Evolutionary conservation across 768 basidiomycete species (phyloP).

Genomic region (Panaeolus cyanescens): DNA sequence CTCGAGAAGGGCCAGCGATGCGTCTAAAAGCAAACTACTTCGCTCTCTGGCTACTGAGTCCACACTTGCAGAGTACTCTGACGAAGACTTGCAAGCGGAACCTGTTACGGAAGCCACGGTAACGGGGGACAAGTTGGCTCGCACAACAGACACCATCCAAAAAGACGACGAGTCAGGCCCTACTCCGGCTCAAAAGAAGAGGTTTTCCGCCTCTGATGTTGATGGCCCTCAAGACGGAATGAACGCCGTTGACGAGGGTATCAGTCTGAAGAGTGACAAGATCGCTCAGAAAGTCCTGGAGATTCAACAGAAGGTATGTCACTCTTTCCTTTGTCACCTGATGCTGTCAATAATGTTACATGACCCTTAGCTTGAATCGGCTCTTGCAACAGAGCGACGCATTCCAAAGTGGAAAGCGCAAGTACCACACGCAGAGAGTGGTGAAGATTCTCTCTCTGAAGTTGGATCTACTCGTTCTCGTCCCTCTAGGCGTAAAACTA

Average conservation of each 20-base stretch:
- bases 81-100: slow-evolving; percentile 38
- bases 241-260: slow-evolving; percentile 84
- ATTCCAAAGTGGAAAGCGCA: slow-evolving; percentile 40
- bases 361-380: slow-evolving; percentile 65
- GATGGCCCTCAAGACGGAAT: slow-evolving; percentile 76
- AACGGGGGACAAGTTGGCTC: slow-evolving; percentile 35
- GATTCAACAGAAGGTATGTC: slow-evolving; percentile 88
- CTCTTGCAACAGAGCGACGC: slow-evolving; percentile 63
- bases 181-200: slow-evolving; percentile 62
- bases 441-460: slow-evolving; percentile 58
- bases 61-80: slow-evolving; percentile 72
- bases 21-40: slow-evolving; percentile 50
- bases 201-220: slow-evolving; percentile 73
- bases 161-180: slow-evolving; percentile 53
- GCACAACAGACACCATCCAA: slow-evolving; percentile 54
- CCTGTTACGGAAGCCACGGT: slow-evolving; percentile 16
- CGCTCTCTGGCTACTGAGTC: slow-evolving; percentile 81
- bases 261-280: slow-evolving; percentile 81
- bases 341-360: not conserved
- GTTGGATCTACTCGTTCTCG: slow-evolving; percentile 42
- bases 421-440: slow-evolving; percentile 43
- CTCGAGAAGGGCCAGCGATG: slow-evolving; percentile 65
- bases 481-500: slow-evolving; percentile 24
- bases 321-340: slow-evolving; percentile 6
- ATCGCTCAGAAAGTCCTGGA: slow-evolving; percentile 87